Base-by-base conservation (phyloP, 1,284 basidiomycete species). In the Peniophora sp. region DNA sequence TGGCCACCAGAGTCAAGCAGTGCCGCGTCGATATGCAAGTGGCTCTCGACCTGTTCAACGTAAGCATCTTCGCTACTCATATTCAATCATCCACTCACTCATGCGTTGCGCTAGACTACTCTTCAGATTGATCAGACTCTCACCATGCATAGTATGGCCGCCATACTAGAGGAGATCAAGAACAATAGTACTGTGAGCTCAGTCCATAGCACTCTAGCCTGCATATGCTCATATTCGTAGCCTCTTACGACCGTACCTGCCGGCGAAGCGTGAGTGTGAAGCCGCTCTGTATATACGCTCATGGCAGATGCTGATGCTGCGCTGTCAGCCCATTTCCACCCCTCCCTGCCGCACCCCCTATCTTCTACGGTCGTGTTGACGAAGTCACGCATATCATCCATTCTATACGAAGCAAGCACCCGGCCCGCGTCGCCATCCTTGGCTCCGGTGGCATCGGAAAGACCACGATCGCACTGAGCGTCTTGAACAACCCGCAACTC, bases 391-490 rank as follows among this genome's bases (percentile, higher is more conserved):
- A 12, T 17, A 47, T 47, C 8, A 27, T 50, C 3, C 14, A 36
- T 14, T 32, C 22, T 6, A 37, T 55, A 18, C 18, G 10, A 37
- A 10, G 27, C n/a, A 18, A 32, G 43, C 3, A 10, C 11, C 24
- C 27, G n/a, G 18, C 41, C n/a, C 53, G 54, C 41, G 36, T 67
- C 6, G 61, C 57, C 24, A 54, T 69, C 18, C 53, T 62, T 12
- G 68, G 68, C 3, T 53, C 60, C 3, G 66, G 67, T 2, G 67
- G 68, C 0, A 69, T 68, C 51, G 68, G 68, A 0, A 70, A 70
- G 50, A 70, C 68, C 0, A 58, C 64, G 0, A 51, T 62, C 6
- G 62, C 67, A 1, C 54, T 62, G 0, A 56, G 60, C 6, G 59
- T 63, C 2, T 54, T 68, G 35, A 53, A 64, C 8, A 46, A 63